Conservation (phyloP, 2,329 filamentous ascomycete genomes). For the Neonectria hederae region DNA sequence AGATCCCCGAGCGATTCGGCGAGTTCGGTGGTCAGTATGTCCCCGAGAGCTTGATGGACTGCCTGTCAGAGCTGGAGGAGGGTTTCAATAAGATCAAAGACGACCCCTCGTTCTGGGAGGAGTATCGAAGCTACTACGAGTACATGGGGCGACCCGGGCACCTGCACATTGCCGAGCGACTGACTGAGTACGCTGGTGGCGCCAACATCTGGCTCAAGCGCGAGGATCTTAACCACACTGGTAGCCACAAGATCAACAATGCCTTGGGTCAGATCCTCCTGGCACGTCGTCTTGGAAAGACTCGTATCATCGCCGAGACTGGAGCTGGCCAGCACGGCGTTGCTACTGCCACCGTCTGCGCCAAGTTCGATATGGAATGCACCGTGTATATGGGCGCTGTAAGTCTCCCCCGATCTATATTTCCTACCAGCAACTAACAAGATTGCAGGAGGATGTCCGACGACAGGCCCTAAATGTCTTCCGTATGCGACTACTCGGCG, state of each 20-base stretch:
- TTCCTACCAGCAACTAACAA: slow-evolving; percentile 34
- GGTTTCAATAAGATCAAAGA: slow-evolving; percentile 90
- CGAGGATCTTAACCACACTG: slow-evolving; percentile 97
- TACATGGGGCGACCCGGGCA: slow-evolving; percentile 97
- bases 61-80: slow-evolving; percentile 85
- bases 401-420: slow-evolving; percentile 41
- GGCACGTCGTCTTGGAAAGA: slow-evolving; percentile 89
- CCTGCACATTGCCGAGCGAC: slow-evolving; percentile 85
- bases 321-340: slow-evolving; percentile 98
- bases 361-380: slow-evolving; percentile 98
- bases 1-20: slow-evolving; percentile 87
- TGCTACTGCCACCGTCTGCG: slow-evolving; percentile 95
- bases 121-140: slow-evolving; percentile 93
- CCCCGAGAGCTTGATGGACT: slow-evolving; percentile 97
- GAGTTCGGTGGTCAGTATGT: slow-evolving; percentile 98
- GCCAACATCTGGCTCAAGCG: slow-evolving; percentile 98
- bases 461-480: slow-evolving; percentile 98
- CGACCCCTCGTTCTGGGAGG: slow-evolving; percentile 94
- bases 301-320: slow-evolving; percentile 96
- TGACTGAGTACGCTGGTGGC: slow-evolving; percentile 89
- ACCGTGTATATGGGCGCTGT: slow-evolving; percentile 96
- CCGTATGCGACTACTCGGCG: slow-evolving; percentile 95
- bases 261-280: slow-evolving; percentile 92
- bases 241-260: slow-evolving; percentile 99
- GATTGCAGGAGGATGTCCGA: slow-evolving; percentile 82